Conservation (phyloP, 2,329 filamentous ascomycete species). For the Clarireedia paspali region DNA sequence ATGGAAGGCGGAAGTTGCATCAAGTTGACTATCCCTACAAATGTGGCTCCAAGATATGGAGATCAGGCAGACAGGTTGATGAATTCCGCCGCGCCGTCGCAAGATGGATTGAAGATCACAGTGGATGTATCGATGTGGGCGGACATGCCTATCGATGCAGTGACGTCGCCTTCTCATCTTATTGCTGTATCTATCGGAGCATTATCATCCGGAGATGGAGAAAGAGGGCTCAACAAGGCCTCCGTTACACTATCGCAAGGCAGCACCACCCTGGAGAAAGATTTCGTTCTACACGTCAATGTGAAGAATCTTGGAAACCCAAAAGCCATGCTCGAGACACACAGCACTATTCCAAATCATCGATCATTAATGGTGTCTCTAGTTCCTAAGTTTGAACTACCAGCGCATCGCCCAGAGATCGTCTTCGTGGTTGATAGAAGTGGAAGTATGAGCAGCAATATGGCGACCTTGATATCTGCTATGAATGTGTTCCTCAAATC, state of each 20-base stretch:
- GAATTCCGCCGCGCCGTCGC: background rate
- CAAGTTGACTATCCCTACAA: slow-evolving; percentile 60
- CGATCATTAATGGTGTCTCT: slow-evolving; percentile 63
- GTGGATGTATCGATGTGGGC: slow-evolving; percentile 53
- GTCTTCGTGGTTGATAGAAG: slow-evolving; percentile 68
- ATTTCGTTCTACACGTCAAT: slow-evolving; percentile 60
- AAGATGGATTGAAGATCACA: slow-evolving; percentile 34
- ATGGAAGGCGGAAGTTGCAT: slow-evolving; percentile 58
- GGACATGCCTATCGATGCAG: slow-evolving; percentile 47
- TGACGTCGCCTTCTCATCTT: slow-evolving; percentile 62
- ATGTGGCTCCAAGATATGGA: slow-evolving; percentile 61
- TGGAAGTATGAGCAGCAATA: slow-evolving; percentile 54
- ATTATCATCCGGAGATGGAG: slow-evolving; percentile 37
- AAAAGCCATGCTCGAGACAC: slow-evolving; percentile 56
- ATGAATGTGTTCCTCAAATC: slow-evolving; percentile 59
- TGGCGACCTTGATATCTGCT: slow-evolving; percentile 45
- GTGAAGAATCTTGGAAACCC: slow-evolving; percentile 54
- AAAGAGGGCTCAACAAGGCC: slow-evolving; percentile 49
- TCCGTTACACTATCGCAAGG: slow-evolving; percentile 52
- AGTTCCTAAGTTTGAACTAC: slow-evolving; percentile 61
- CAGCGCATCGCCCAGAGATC: slow-evolving; percentile 49
- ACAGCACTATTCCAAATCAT: slow-evolving; percentile 52
- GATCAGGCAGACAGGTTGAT: slow-evolving; percentile 31
- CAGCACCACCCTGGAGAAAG: slow-evolving; percentile 46
- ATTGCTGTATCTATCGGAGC: slow-evolving; percentile 58